Evolutionary conservation across 2,329 filamentous ascomycete species (phyloP), one percentile per base, ranked within the genome.

Genomic region (Paracamarosporium sp.): DNA sequence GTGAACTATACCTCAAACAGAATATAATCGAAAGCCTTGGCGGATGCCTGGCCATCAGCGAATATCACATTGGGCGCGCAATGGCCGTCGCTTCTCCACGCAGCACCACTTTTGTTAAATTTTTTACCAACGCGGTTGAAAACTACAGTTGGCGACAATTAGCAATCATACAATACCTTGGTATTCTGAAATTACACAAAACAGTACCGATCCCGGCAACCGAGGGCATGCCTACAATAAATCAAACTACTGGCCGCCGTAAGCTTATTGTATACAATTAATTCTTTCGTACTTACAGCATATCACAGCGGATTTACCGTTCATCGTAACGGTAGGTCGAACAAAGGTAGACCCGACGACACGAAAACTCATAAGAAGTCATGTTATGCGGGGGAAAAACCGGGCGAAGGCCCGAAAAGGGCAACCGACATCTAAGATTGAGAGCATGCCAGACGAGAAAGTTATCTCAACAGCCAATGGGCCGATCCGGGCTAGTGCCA

Each of bases 311-410:
- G 30, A 27, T 12, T 9, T 48, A 6, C 46, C 46, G 12, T 48
- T 48, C 46, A 48, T 48, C 17, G 46, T 48, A 11, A 25, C 46
- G 5, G 46, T 48, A 24, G 31, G 20, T 7, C 20, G 17, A 27
- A 5, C 20, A 9, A 48, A 48, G 13, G 30, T 27, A 20, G 46
- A 48, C 22, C 31, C 46, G 7, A 17, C 30, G 17, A 48, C 20
- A 15, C 46, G 46, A 31, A 30, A 25, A 17, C 30, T 48, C 13
- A 36, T 48, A 12, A 33, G 46, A 27, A 48, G 30, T 22, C 46
- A 48, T 38, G 46, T 48, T 12, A 48, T 48, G 46, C 46, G 20
- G 20, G 46, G 46, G 5, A 48, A 48, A 11, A 48, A 48, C 20
- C 30, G 46, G 27, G 22, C 11, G 31, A 48, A 38, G 24, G 9